Base-by-base conservation (phyloP, 1,139 yeast species). In the Hemisphaericaspora xylanilytica region DNA sequence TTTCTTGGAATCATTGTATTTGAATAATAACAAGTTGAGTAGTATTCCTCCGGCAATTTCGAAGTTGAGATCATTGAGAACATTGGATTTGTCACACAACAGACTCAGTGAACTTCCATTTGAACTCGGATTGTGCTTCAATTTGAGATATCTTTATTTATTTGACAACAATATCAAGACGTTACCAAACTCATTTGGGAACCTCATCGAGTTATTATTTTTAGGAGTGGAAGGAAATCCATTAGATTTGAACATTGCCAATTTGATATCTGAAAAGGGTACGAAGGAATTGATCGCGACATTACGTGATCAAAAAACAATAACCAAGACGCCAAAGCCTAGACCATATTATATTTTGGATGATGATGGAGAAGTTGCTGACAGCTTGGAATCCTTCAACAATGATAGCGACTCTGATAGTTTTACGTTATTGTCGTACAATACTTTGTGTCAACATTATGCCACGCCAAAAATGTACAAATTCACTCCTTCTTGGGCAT, bases 401-500 rank as follows among this genome's bases (percentile, higher is more conserved):
- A 64, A 57, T 40, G 59, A 55, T 27, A 43, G 45, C 17, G 44
- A 46, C 10, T 50, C 50, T 12, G 70, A 65, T 43, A 32, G 73
- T 12, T 89, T 92, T 59, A 85, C 96, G 0, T 69, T 90, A 39
- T 73, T 88, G 74, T 81, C 90, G 35, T 92, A 89, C 69, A 92
- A 92, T 61, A 87, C 95, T 3, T 72, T 92, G 56, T 92, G 98
- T 63, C 97, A 92, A 58, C 95, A 85, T 59, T 90, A 90, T 67
- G 97, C 97, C 3, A 89, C 97, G 8, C 77, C 94, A 15, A 85
- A 81, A 59, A 75, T 90, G 85, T 94, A 87, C 60, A 90, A 86
- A 53, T 92, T 87, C 58, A 89, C 97, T 2, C 97, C 97, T 22
- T 81, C 95, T 2, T 92, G 98, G 98, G 98, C 97, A 5, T 74